Conservation (phyloP, 2,329 filamentous ascomycete genomes). For the Hortaea sp. region DNA sequence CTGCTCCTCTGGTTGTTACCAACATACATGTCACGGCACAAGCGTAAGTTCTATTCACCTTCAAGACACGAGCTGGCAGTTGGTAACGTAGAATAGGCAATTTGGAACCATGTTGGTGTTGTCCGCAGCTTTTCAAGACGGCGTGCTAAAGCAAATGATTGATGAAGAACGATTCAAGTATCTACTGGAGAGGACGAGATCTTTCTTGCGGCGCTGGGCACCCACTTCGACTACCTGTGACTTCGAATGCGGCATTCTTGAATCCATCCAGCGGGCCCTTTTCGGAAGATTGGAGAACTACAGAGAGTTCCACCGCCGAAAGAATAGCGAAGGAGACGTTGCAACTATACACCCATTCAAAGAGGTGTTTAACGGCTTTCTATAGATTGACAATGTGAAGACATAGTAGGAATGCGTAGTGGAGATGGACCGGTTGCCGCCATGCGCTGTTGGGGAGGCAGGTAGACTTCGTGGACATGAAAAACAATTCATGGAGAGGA, state of each 20-base stretch:
- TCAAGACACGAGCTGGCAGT: neutral
- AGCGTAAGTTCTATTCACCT: slow-evolving; percentile 59
- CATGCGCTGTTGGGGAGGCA: no score
- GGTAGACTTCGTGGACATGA: no score
- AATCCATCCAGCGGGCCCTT: slow-evolving; percentile 35
- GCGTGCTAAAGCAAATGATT: slow-evolving; percentile 48
- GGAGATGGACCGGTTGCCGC: no score
- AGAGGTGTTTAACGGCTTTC: no score
- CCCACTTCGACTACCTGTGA: slow-evolving; percentile 65
- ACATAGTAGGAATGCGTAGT: no score
- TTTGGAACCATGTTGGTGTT: slow-evolving; percentile 94
- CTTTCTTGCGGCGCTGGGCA: slow-evolving; percentile 60
- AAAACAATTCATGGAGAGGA: no score
- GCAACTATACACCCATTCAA: no score
- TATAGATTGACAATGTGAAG: no score
- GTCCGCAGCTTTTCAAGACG: slow-evolving; percentile 60
- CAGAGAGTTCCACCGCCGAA: no score
- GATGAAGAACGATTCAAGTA: slow-evolving; percentile 43
- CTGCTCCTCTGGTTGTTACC: slow-evolving; percentile 68
- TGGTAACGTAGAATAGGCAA: slow-evolving; percentile 56
- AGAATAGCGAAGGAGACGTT: no score
- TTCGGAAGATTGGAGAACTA: no score
- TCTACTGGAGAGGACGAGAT: slow-evolving; percentile 64
- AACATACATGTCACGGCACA: slow-evolving; percentile 93
- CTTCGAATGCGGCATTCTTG: slow-evolving; percentile 65